A percentile compares a stretch with the other conserved stretches of the same genome.
phyloP scores from a whole-genome alignment of 176 grass and related monocot genomes.

The Oryza australiensis region DNA sequence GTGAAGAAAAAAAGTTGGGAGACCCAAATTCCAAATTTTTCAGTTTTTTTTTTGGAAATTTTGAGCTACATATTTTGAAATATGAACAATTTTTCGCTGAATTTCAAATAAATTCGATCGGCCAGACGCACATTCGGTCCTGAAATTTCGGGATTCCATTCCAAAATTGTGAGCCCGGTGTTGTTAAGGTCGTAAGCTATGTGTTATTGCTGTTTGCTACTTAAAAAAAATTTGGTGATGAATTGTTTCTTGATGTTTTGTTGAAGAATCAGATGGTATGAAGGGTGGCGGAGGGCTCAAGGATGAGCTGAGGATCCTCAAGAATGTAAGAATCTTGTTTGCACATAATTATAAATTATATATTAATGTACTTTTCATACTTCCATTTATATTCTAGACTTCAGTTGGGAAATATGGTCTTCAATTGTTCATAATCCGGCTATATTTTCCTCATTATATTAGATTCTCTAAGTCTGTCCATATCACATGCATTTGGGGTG shows the following conservation, averaged over 20 bases:
- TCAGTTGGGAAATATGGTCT: not conserved
- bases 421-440: not conserved
- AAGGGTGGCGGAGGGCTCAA: constrained; percentile 56
- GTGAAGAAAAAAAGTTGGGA: too few relatives aligned
- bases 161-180: not conserved
- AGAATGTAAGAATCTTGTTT: constrained; percentile 52
- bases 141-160: not conserved
- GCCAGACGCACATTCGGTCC: not conserved
- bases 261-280: constrained; percentile 30
- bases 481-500: not conserved
- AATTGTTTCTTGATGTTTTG: not conserved
- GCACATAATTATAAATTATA: not conserved
- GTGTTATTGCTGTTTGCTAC: not conserved
- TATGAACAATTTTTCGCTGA: not conserved
- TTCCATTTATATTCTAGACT: not conserved
- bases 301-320: constrained; percentile 57
- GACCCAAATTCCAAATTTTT: too few relatives aligned
- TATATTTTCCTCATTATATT: not conserved
- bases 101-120: not conserved
- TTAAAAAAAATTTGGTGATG: not conserved
- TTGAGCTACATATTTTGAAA: too few relatives aligned
- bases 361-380: not conserved
- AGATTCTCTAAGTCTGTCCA: not conserved
- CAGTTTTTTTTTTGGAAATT: too few relatives aligned
- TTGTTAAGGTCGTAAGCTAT: too few relatives aligned